These are phyloP conservation scores for Tylopilus rubrobrunneus DNA, from an alignment of 768 basidiomycete genomes.

Conservation along the genomic window DNA sequence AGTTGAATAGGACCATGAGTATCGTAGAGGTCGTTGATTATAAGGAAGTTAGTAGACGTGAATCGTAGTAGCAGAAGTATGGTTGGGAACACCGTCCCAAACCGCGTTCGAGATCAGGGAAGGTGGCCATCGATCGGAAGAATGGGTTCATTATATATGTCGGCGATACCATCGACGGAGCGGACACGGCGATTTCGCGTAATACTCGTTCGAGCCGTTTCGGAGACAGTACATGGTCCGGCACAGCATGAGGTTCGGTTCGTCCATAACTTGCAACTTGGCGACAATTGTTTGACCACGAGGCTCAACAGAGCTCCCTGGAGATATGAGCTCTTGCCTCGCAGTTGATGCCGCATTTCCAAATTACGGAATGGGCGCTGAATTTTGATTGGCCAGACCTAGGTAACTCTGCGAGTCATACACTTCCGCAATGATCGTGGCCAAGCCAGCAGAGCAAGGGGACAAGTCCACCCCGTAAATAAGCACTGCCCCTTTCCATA, in stretches of 20 bases:
- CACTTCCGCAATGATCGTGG: constrained; percentile 24
- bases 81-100: constrained; percentile 20
- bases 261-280: constrained; percentile 1
- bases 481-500: constrained; percentile 13
- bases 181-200: constrained; percentile 23
- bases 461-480: constrained; percentile 1
- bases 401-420: constrained; percentile 8
- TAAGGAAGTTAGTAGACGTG: constrained; percentile 17
- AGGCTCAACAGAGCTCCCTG: constrained; percentile 12
- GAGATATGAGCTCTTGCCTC: constrained; percentile 14
- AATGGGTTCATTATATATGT: constrained; percentile 25
- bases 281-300: constrained; percentile 19
- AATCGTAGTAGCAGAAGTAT: constrained; percentile 14
- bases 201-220: constrained; percentile 11
- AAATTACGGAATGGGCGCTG: constrained; percentile 9
- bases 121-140: constrained; percentile 16
- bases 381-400: constrained; percentile 14
- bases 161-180: constrained; percentile 18
- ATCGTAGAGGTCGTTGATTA: constrained; percentile 21
- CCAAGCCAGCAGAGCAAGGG: not conserved
- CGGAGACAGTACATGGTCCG: not conserved
- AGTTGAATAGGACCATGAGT: constrained; percentile 25
- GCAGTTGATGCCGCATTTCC: constrained; percentile 3
- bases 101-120: constrained; percentile 17
- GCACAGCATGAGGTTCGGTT: constrained; percentile 6